Base-by-base conservation (phyloP, 2,329 filamentous ascomycete genomes). In the Nothophaeocryptopus gaeumannii region DNA sequence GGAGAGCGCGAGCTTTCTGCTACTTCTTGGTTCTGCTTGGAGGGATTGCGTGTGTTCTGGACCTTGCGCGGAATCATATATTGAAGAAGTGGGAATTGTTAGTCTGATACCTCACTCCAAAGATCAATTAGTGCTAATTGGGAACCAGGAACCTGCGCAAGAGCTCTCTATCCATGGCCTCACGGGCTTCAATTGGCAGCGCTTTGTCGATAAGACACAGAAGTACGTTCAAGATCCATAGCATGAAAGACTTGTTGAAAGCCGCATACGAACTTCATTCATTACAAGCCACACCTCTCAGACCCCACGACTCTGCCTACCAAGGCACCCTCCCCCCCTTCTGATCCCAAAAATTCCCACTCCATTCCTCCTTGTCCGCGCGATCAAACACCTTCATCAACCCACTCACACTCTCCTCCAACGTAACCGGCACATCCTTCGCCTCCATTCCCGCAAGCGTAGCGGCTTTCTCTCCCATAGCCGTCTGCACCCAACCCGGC, bases 1-100 rank as follows among this genome's bases (percentile, higher is more conserved):
- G 0, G 73, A 77, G 54, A 73, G 69, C 2, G 68, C 74, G 59
- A 70, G 66, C 34, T 77, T 77, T 55, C 64, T 72, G 1, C 60
- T 77, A 5, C 53, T 75, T 45, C 48, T 76, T 58, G 69, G 70
- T 45, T 63, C 73, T 20, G 74, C 74, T 5, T 70, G 70, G 53
- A 58, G 72, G 39, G 74, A 76, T 50, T 73, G 67, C 41, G 58
- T 65, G 8, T 65, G 60, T 26, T 41, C 50, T 35, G 58, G 57
- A 2, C 45, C 55, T 5, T 62, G 61, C 47, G 31, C 38, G 39
- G 36, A 43, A 11, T 39, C 16, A 8, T 50, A 50, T 14, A 31
- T 39, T 11, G 20, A 35, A 11, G 47, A 50, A 36, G 16, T 44
- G 32, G 35, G 31, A 10, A 12, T 11, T n/a, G 44, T 47, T 12